These are phyloP conservation scores for Erythrobasidium yunnanense DNA, from an alignment of 768 basidiomycete species.

Conservation along the genomic window DNA sequence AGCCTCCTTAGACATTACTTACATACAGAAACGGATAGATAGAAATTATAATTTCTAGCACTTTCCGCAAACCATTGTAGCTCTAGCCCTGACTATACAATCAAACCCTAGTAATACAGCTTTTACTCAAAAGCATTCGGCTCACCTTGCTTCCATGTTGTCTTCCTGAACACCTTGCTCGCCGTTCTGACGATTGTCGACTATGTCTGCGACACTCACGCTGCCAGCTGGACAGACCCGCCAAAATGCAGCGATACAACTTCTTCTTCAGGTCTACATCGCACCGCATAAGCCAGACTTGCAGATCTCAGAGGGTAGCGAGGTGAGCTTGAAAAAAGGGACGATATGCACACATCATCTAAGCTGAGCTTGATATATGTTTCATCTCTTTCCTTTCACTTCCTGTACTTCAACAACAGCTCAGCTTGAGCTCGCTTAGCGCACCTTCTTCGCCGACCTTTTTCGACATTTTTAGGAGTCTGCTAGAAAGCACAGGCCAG, in stretches of 20 bases:
- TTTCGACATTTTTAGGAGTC: slow-evolving; percentile 10
- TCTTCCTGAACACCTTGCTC: too few relatives aligned
- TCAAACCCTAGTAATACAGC: too few relatives aligned
- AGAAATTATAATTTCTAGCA: too few relatives aligned
- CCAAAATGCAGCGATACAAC: background rate
- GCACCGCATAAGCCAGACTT: background rate
- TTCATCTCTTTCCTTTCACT: background rate
- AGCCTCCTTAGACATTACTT: too few relatives aligned
- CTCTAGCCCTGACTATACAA: too few relatives aligned
- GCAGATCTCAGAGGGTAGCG: background rate
- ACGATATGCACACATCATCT: too few relatives aligned
- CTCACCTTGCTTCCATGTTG: too few relatives aligned
- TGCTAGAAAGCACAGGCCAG: slow-evolving; percentile 34
- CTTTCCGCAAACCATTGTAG: too few relatives aligned
- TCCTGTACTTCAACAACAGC: background rate
- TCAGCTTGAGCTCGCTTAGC: slow-evolving; percentile 25
- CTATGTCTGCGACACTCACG: background rate
- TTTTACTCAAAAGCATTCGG: too few relatives aligned
- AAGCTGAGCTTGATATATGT: background rate
- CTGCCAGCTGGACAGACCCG: background rate
- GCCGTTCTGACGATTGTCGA: too few relatives aligned
- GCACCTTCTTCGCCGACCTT: slow-evolving; percentile 26
- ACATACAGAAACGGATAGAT: too few relatives aligned
- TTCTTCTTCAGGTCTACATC: background rate
- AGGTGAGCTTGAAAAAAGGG: background rate